Base-by-base conservation (phyloP, 768 basidiomycete species). In the Imleria badia region DNA sequence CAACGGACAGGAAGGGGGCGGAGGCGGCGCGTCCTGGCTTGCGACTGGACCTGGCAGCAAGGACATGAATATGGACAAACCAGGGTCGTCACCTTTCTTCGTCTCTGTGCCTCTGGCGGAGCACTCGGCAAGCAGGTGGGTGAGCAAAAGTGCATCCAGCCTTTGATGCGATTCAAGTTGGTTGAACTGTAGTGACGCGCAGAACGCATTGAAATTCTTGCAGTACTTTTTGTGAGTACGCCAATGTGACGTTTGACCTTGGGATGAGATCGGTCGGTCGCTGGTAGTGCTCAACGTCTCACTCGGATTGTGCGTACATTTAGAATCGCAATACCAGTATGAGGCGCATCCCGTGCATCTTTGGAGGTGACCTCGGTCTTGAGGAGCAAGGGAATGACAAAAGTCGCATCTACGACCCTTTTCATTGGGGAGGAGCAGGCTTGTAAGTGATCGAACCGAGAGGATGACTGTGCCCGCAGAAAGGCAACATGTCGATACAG, bases 181-280 rank as follows among this genome's bases (percentile, higher is more conserved):
- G 52, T 79, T 78, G 60, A 78, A 87, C 33, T 60, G 64, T 2
- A 57, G 51, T 3, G 83, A 82, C 17, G 77, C 71, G 9, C 68
- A 71, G 59, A 77, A 88, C 9, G 64, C 57, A 55, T 78, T 77
- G 56, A 81, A 75, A 5, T 54, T 58, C 63, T 81, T 87, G 81
- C 90, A 93, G n/a, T 90, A 75, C 33, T 76, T 79, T 56, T 76
- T 83, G 66, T 93, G 90, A 0, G 73, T 60, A 36, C 77, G 77
- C 90, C 90, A 92, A 50, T 90, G 83, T 33, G 65, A 45, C n/a
- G 53, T 71, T 65, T 93, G 90, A 70, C 89, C 89, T 91, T 65
- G 13, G 29, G 20, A 31, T 22, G 39, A 46, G 30, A 59, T 42
- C 31, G 40, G 45, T 45, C 51, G 43, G 41, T 60, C 41, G 55